These are phyloP conservation scores for Xylariaceae sp. DNA, from an alignment of 2,329 filamentous ascomycete species.

Conservation along the genomic window DNA sequence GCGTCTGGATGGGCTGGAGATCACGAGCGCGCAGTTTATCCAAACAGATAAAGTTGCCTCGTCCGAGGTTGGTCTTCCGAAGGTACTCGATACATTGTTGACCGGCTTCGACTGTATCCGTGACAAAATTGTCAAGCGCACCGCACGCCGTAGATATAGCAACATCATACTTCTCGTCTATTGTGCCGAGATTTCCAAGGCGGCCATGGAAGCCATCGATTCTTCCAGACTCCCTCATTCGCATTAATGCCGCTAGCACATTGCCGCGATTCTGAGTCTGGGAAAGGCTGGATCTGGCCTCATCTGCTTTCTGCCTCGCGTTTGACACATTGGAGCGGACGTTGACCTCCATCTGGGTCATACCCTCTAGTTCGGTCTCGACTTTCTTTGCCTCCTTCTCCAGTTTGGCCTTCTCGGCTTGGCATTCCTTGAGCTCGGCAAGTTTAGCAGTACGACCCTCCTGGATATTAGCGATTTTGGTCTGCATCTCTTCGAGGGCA, in stretches of 20 bases:
- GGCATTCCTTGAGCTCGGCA: constrained; percentile 74
- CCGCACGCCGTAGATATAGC: constrained; percentile 98
- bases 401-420: constrained; percentile 70
- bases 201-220: constrained; percentile 97
- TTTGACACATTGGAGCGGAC: constrained; percentile 84
- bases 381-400: constrained; percentile 75
- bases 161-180: constrained; percentile 92
- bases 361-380: constrained; percentile 71
- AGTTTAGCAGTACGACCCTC: constrained; percentile 72
- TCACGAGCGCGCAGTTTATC: constrained; percentile 83
- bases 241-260: constrained; percentile 88
- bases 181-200: constrained; percentile 89
- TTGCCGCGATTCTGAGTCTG: constrained; percentile 92
- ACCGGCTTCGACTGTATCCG: constrained; percentile 91
- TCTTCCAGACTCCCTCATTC: constrained; percentile 91
- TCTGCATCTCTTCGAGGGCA: constrained; percentile 79
- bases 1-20: constrained; percentile 79
- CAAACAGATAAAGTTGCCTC: constrained; percentile 95
- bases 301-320: constrained; percentile 91
- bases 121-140: constrained; percentile 92
- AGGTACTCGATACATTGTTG: constrained; percentile 98
- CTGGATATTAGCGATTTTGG: constrained; percentile 75
- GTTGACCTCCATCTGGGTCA: constrained; percentile 77
- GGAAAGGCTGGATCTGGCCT: constrained; percentile 86
- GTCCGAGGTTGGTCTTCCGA: constrained; percentile 93